phyloP scores from a whole-genome alignment of 108 stramenopile genomes.

The Stephanodiscus minutulus region DNA sequence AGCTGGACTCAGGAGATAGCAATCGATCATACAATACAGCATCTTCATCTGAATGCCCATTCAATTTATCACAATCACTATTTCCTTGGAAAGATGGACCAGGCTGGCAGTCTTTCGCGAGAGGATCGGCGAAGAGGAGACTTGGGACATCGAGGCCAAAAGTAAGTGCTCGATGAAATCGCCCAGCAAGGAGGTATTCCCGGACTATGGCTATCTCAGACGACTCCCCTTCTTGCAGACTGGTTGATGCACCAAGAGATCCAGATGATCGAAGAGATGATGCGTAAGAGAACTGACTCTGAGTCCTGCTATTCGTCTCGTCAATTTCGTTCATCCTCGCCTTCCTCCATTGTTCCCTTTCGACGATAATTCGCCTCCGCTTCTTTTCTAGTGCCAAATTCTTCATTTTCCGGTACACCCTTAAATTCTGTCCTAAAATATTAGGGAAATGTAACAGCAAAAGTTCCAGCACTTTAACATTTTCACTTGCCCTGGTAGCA shows the following conservation, averaged over 20 bases:
- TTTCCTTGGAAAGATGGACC: slow-evolving; percentile 34
- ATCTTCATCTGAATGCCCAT: slow-evolving; percentile 50
- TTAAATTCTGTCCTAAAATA: slow-evolving; percentile 71
- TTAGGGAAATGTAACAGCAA: slow-evolving; percentile 72
- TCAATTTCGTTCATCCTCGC: slow-evolving; percentile 13
- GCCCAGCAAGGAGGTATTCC: slow-evolving; percentile 78
- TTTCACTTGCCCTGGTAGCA: slow-evolving; percentile 69
- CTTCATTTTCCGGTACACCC: slow-evolving; percentile 67
- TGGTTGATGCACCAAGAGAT: slow-evolving; percentile 11
- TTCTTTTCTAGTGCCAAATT: slow-evolving; percentile 49
- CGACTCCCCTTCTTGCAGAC: slow-evolving; percentile 18
- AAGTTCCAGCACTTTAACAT: slow-evolving; percentile 74
- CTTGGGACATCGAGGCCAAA: slow-evolving; percentile 88
- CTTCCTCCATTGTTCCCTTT: slow-evolving; percentile 25
- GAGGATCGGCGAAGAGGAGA: slow-evolving; percentile 79
- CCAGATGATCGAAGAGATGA: slow-evolving; percentile 3
- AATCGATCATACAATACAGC: slow-evolving; percentile 71
- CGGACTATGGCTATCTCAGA: slow-evolving; percentile 73
- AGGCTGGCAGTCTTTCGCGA: slow-evolving; percentile 64
- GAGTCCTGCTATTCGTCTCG: not conserved
- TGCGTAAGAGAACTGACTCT: slow-evolving; percentile 6
- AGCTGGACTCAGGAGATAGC: slow-evolving; percentile 46
- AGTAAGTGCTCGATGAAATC: slow-evolving; percentile 78
- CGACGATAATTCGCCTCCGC: slow-evolving; percentile 22
- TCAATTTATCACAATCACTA: slow-evolving; percentile 23